These are phyloP conservation scores for Leccinum aurantiacum DNA, from an alignment of 768 basidiomycete genomes.

Conservation along the genomic window DNA sequence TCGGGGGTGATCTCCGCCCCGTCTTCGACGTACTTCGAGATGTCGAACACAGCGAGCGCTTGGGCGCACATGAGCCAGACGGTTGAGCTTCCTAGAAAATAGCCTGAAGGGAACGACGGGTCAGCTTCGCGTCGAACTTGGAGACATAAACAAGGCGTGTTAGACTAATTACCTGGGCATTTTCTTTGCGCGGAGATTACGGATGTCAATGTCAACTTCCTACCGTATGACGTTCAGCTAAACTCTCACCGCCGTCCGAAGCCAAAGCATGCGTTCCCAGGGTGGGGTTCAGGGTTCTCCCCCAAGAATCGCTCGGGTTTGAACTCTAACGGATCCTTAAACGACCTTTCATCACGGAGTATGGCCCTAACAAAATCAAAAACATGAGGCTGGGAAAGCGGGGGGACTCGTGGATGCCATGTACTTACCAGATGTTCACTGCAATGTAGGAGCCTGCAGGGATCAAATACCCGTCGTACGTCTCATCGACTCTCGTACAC, in stretches of 20 bases:
- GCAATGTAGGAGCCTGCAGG: too few species aligned
- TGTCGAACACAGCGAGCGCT: constrained; percentile 45
- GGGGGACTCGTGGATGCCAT: too few species aligned
- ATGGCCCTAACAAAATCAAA: too few species aligned
- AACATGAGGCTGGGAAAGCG: too few species aligned
- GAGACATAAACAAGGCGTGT: neutral
- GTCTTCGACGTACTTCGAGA: constrained; percentile 40
- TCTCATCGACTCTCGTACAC: too few species aligned
- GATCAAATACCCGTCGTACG: too few species aligned
- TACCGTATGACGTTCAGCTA: too few species aligned
- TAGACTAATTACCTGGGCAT: neutral
- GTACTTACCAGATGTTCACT: too few species aligned
- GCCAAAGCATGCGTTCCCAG: constrained; percentile 11
- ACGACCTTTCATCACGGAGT: too few species aligned
- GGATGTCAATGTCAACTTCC: neutral
- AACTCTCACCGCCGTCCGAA: constrained; percentile 20
- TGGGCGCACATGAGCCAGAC: constrained; percentile 29
- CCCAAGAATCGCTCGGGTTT: too few species aligned
- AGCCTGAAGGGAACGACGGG: neutral
- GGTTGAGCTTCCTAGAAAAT: constrained; percentile 26
- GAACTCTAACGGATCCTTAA: too few species aligned
- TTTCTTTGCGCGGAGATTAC: neutral
- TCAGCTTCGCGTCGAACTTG: neutral
- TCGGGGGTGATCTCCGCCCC: constrained; percentile 46
- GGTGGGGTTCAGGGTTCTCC: too few species aligned